A percentile compares a stretch with the other conserved stretches of the same genome.
Conservation (phyloP, 1,139 yeast species). For the Suhomyces bokatorum region DNA sequence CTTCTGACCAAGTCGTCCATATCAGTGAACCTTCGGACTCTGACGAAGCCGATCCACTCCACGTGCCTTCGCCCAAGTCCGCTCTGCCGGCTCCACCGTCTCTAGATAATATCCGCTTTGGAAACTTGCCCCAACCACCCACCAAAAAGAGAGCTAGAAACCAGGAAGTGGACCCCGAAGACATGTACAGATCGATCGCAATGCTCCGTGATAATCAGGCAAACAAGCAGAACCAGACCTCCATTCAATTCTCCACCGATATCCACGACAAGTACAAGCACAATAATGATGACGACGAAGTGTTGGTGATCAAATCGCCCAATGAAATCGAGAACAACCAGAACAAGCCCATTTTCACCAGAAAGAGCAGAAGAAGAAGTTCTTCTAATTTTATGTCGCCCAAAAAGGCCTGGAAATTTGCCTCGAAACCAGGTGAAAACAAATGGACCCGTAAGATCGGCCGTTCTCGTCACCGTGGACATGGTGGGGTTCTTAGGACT, state of each 20-base stretch:
- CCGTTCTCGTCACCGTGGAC: constrained; percentile 6
- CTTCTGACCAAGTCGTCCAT: constrained; percentile 27
- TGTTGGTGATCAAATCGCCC: constrained; percentile 77
- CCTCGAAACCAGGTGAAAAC: constrained; percentile 10
- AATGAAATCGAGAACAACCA: constrained; percentile 57
- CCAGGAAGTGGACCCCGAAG: constrained; percentile 71
- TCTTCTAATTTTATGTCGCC: constrained; percentile 9
- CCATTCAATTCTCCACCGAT: constrained; percentile 13
- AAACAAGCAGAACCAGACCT: constrained; percentile 1
- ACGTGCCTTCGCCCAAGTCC: constrained; percentile 25
- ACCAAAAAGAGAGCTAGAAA: constrained; percentile 31
- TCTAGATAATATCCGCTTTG: constrained; percentile 36
- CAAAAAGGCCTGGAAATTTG: constrained; percentile 13
- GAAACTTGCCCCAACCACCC: constrained; percentile 40
- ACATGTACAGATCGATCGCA: constrained; percentile 79
- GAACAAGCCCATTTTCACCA: constrained; percentile 39
- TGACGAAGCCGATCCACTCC: constrained; percentile 19
- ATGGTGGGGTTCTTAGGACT: constrained; percentile 17
- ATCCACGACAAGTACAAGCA: constrained; percentile 18
- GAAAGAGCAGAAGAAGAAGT: constrained; percentile 17
- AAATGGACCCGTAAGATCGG: constrained; percentile 16
- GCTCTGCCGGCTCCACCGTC: constrained; percentile 3
- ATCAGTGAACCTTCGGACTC: constrained; percentile 36
- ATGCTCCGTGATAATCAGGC: constrained; percentile 61
- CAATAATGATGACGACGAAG: constrained; percentile 51